phyloP scores from a whole-genome alignment of 768 basidiomycete genomes.

The Suillus variegatus region DNA sequence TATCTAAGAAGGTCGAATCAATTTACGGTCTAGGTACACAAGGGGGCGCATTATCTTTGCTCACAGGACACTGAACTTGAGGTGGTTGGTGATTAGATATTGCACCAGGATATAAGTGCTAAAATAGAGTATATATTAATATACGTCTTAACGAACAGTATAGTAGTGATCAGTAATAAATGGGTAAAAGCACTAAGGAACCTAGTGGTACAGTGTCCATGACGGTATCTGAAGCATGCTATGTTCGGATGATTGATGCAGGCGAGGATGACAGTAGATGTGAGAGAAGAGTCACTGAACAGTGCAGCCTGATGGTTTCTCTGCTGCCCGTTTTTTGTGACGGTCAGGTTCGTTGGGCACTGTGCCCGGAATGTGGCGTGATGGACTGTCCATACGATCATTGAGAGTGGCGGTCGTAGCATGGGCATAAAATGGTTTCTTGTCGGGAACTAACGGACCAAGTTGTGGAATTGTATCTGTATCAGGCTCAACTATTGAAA shows the following conservation, averaged over 20 bases:
- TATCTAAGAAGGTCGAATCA: too few relatives aligned
- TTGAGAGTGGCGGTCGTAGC: not conserved
- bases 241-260: not conserved
- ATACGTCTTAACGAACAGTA: not conserved
- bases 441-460: conserved; percentile 10
- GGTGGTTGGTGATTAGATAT: not conserved
- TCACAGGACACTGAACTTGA: too few relatives aligned
- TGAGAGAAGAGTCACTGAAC: conserved; percentile 22
- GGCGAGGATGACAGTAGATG: not conserved
- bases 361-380: conserved; percentile 14
- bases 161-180: not conserved
- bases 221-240: not conserved
- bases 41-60: too few relatives aligned
- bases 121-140: not conserved
- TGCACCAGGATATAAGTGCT: not conserved
- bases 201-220: not conserved
- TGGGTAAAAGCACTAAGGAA: not conserved
- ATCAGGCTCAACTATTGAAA: conserved; percentile 34
- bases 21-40: too few relatives aligned
- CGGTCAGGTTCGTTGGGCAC: conserved; percentile 18
- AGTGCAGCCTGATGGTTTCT: conserved; percentile 26
- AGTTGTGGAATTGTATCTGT: conserved; percentile 22
- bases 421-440: conserved; percentile 14
- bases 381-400: conserved; percentile 6
- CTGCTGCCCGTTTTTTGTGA: conserved; percentile 30